These are phyloP conservation scores for Erodium chrysanthum DNA, from an alignment of 441 rosid genomes.

Conservation along the genomic window DNA sequence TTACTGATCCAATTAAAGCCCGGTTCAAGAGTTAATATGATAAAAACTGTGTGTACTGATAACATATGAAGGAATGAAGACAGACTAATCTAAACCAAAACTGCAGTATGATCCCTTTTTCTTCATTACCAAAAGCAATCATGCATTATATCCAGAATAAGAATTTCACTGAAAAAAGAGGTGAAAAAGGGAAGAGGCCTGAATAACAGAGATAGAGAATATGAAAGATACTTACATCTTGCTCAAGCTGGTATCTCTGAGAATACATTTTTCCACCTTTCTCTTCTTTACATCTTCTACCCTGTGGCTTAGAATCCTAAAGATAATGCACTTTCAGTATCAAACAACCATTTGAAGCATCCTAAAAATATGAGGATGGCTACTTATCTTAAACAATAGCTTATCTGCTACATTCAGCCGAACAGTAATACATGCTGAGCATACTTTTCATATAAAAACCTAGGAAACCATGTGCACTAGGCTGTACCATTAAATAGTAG, in stretches of 20 bases:
- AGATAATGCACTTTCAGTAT: neutral
- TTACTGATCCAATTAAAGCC: neutral
- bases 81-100: neutral
- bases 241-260: constrained; percentile 11
- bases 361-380: neutral
- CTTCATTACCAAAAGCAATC: neutral
- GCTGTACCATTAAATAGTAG: neutral
- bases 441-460: neutral
- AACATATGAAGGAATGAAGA: constrained; percentile 3
- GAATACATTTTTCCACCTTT: constrained; percentile 2
- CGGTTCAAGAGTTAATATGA: neutral
- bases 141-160: neutral
- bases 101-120: neutral
- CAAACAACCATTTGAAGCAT: constrained; percentile 1
- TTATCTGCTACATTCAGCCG: neutral
- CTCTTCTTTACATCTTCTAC: neutral
- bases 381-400: neutral
- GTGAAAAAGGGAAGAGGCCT: neutral
- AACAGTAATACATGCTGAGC: neutral
- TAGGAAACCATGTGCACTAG: neutral
- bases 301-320: constrained; percentile 5
- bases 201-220: neutral
- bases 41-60: neutral
- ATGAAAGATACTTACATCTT: constrained; percentile 4
- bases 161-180: neutral